phyloP scores from a whole-genome alignment of 1,139 yeast species.

The Pichia sp. region DNA sequence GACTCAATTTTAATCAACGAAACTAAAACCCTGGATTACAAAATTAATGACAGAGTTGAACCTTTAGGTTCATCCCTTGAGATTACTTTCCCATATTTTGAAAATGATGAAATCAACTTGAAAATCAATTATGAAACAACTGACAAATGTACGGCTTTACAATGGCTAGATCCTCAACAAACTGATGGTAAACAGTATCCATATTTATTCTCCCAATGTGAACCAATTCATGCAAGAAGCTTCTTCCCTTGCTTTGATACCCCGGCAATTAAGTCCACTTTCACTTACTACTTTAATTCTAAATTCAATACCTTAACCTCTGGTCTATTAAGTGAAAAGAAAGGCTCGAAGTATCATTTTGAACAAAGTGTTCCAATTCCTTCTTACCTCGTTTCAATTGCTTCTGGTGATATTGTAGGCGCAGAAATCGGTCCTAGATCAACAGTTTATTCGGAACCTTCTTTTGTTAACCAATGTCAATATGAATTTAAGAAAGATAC shows the following conservation, averaged over 20 bases:
- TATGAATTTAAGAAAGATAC: constrained; percentile 75
- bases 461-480: constrained; percentile 57
- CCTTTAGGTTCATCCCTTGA: constrained; percentile 63
- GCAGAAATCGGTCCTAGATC: constrained; percentile 84
- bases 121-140: constrained; percentile 60
- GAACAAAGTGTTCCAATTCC: constrained; percentile 82
- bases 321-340: constrained; percentile 40
- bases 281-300: constrained; percentile 54
- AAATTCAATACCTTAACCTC: constrained; percentile 65
- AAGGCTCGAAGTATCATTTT: constrained; percentile 35
- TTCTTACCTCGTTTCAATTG: constrained; percentile 75
- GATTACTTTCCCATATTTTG: constrained; percentile 27
- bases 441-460: constrained; percentile 72
- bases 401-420: constrained; percentile 69
- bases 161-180: constrained; percentile 71
- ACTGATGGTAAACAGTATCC: constrained; percentile 72
- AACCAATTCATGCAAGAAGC: constrained; percentile 86
- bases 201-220: constrained; percentile 83
- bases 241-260: constrained; percentile 90
- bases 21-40: constrained; percentile 26
- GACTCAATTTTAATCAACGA: constrained; percentile 43
- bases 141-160: constrained; percentile 71
- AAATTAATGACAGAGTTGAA: constrained; percentile 44
- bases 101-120: constrained; percentile 29
- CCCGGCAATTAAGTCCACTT: constrained; percentile 72